Conservation (phyloP, 345 rosid genomes). For the Heritiera fomes region DNA sequence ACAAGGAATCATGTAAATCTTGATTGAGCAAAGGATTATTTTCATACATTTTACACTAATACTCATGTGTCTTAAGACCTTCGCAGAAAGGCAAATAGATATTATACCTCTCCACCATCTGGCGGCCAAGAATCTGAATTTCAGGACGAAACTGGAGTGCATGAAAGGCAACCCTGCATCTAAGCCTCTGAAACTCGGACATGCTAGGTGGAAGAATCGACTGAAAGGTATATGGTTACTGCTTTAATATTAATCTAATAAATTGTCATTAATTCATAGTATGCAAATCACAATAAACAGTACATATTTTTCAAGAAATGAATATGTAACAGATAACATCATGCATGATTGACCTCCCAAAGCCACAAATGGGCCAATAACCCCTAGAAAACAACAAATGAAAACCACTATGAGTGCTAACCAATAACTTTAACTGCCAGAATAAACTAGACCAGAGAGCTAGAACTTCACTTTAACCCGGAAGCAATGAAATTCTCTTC, state of each 20-base stretch:
- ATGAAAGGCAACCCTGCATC: slow-evolving; percentile 96
- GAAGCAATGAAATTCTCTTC: background rate
- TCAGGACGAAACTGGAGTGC: slow-evolving; percentile 90
- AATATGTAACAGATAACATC: background rate
- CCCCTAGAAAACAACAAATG: background rate
- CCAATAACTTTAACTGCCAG: background rate
- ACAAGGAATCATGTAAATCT: background rate
- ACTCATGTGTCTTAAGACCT: background rate
- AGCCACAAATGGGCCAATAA: background rate
- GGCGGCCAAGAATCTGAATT: slow-evolving; percentile 72
- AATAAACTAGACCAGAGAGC: background rate
- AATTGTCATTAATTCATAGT: background rate
- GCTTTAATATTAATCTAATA: slow-evolving; percentile 18
- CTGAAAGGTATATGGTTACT: slow-evolving; percentile 43
- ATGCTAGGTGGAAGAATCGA: slow-evolving; percentile 77
- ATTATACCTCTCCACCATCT: slow-evolving; percentile 81
- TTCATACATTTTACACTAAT: background rate
- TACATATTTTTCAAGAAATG: background rate
- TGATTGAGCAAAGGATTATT: slow-evolving; percentile 3
- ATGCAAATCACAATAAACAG: background rate
- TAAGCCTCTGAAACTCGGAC: slow-evolving; percentile 87
- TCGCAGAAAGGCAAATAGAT: slow-evolving; percentile 7
- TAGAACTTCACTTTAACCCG: background rate
- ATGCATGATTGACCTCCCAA: background rate
- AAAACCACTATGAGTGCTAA: background rate